phyloP scores from a whole-genome alignment of 2,329 filamentous ascomycete species.

The Claviceps cyperi region DNA sequence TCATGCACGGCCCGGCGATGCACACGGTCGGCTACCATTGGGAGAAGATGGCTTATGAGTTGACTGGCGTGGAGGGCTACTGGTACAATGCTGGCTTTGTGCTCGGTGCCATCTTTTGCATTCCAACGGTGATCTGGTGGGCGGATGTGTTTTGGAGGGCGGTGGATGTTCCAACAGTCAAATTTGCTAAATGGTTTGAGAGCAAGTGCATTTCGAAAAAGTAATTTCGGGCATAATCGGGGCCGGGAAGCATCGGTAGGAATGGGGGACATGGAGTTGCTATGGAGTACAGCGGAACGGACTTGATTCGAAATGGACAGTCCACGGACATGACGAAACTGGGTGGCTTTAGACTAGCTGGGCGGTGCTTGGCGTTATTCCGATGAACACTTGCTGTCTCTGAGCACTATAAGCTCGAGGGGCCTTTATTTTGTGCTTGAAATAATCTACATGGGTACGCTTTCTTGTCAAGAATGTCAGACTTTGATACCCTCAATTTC shows the following conservation, averaged over 20 bases:
- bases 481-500: background rate
- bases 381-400: background rate
- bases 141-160: slow-evolving; percentile 42
- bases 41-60: slow-evolving; percentile 31
- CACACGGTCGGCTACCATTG: slow-evolving; percentile 38
- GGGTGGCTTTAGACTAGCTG: background rate
- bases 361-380: background rate
- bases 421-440: too few species aligned
- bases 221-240: slow-evolving; percentile 3
- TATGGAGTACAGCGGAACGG: background rate
- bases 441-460: too few species aligned
- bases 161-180: slow-evolving; percentile 40
- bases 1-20: slow-evolving; percentile 43
- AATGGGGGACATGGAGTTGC: background rate
- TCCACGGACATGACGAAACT: background rate
- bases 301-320: background rate
- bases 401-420: background rate
- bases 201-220: slow-evolving; percentile 22
- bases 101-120: slow-evolving; percentile 30
- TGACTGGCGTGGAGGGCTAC: slow-evolving; percentile 31
- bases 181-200: slow-evolving; percentile 42
- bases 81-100: slow-evolving; percentile 32
- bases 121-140: slow-evolving; percentile 38
- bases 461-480: too few species aligned
- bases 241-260: background rate